Conservation (phyloP, 1,284 basidiomycete species). For the Microbotryum violaceum region DNA sequence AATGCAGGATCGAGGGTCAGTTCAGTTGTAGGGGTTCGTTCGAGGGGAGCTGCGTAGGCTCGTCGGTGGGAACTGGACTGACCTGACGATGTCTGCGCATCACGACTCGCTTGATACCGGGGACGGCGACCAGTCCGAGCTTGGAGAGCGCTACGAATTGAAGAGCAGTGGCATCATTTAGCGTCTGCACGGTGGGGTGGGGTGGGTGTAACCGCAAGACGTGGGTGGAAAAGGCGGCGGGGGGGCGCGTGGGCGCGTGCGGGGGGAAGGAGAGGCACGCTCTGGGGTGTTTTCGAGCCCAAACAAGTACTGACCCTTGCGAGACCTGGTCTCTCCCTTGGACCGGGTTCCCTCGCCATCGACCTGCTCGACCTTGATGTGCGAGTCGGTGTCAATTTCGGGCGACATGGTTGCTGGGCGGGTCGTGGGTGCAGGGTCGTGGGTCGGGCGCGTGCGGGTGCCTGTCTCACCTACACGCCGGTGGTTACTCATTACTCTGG, state of each 20-base stretch:
- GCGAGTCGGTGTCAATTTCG: constrained; percentile 2
- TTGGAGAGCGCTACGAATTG: constrained; percentile 54
- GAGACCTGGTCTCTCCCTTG: constrained; percentile 22
- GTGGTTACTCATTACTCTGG: no score
- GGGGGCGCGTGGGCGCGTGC: not conserved
- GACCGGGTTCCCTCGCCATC: constrained; percentile 2
- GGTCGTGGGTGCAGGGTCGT: not conserved
- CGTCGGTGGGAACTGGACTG: not conserved
- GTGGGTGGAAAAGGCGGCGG: not conserved
- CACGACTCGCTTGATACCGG: constrained; percentile 89
- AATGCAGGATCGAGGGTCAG: not conserved
- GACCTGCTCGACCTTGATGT: constrained; percentile 6
- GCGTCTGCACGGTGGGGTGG: not conserved
- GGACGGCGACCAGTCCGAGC: constrained; percentile 79
- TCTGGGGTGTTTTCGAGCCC: not conserved
- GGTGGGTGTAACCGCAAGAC: not conserved
- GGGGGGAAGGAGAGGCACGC: not conserved
- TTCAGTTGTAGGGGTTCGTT: not conserved
- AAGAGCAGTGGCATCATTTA: constrained; percentile 13
- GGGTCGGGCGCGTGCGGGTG: no score
- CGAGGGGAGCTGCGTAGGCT: not conserved
- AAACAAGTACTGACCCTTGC: constrained; percentile 24
- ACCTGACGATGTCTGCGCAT: constrained; percentile 91
- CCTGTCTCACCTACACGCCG: no score
- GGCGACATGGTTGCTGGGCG: constrained; percentile 10